A percentile compares a stretch with the other conserved stretches of the same genome.
Evolutionary conservation across 2,329 filamentous ascomycete species (phyloP).

Genomic region (Diaporthe helianthi): DNA sequence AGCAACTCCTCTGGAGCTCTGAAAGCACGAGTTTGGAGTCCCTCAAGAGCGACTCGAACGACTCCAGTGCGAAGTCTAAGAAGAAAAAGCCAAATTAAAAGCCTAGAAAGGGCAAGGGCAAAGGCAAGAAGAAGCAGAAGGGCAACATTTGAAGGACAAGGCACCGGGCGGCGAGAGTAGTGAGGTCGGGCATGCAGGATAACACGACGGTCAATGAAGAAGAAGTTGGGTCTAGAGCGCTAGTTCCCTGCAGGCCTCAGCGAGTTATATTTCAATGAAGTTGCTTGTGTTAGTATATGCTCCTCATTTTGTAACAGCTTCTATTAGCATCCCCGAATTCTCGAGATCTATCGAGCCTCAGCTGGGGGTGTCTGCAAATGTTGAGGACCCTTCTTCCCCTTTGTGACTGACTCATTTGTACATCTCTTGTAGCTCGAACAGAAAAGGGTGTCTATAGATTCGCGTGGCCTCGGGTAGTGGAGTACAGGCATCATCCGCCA

Average conservation of each 20-base stretch:
- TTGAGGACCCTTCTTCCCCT: not conserved
- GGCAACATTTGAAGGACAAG: conserved; percentile 3
- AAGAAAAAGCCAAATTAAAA: not conserved
- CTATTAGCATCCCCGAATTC: conserved; percentile 16
- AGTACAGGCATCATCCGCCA: not conserved
- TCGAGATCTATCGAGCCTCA: conserved; percentile 3
- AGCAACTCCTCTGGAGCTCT: not conserved
- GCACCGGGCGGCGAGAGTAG: not conserved
- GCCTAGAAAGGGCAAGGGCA: not conserved
- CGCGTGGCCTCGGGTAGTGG: not conserved
- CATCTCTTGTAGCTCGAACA: conserved; percentile 11
- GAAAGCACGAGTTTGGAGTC: not conserved
- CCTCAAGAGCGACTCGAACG: not conserved
- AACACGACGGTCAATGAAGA: not conserved
- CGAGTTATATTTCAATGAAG: too few species aligned
- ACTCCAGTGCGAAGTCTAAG: not conserved
- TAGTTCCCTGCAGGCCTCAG: too few species aligned
- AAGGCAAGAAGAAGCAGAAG: not conserved
- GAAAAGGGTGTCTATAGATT: not conserved
- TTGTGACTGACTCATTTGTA: conserved; percentile 10
- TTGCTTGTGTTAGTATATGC: too few species aligned
- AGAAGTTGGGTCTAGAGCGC: not conserved
- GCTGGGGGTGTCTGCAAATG: conserved; percentile 12
- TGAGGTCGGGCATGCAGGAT: not conserved
- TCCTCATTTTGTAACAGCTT: not conserved